Evolutionary conservation across 192 early-diverging fungal genomes (phyloP), one percentile per base, ranked within the genome.

Genomic region (Podila epicladia): DNA sequence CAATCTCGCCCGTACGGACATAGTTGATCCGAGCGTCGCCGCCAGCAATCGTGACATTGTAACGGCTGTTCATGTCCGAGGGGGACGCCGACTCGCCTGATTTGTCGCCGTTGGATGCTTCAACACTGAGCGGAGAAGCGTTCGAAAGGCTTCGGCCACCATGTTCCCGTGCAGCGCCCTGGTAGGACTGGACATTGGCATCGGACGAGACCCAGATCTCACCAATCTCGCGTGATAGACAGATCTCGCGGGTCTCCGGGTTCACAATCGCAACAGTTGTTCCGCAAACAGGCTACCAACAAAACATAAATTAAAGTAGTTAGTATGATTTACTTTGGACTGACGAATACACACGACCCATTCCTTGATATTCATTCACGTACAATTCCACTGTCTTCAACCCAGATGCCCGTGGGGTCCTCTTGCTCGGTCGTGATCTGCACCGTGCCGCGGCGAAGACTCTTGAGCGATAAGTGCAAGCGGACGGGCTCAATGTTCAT

Each of bases 251-350:
- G 15, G 94, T 94, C 62, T 87, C 86, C 1, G 95, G 94, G 61
- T 96, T 89, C 33, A 96, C 92, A 63, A 96, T 95, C 29, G 93
- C 95, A 32, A 95, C 87, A 83, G 93, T 91, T 0, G 95, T 94
- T 48, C 77, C 77, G 22, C 77, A 80, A n/a, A 80, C 68, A 29
- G 77, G 77, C 77, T 80, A 69, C 13, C 48, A 17, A 17, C 64
- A 48, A 20, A 9, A 24, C 4, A 35, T 2, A 48, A 31, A 31
- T 6, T 2, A 32, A 26, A 53, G 24, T 6, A 65, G 48, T 24
- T 50, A 31, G 5, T 12, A 32, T 26, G 15, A 3, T 19, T 26
- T 9, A 20, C 19, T 20, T 24, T 12, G n/a, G n/a, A 4, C 24
- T 0, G 22, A 64, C n/a, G 13, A 45, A 64, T 49, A 45, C 7